Conservation (phyloP, 2,329 filamentous ascomycete species). For the Mycosphaerelloides madeirae region DNA sequence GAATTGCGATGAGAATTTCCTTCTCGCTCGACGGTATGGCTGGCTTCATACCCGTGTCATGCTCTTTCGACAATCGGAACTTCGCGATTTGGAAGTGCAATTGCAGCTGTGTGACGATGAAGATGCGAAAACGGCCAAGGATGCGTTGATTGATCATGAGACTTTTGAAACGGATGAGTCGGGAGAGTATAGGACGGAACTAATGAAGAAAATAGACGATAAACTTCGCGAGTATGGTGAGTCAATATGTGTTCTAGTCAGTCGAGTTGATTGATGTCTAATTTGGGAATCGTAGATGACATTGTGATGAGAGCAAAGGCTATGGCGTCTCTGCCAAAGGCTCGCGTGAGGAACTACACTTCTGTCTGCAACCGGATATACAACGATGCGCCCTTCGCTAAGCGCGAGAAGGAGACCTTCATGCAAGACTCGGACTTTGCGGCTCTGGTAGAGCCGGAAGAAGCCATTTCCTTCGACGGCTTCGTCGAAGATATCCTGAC, state of each 20-base stretch:
- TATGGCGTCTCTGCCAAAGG: constrained; percentile 35
- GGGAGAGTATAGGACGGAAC: constrained; percentile 12
- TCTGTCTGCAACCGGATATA: constrained; percentile 35
- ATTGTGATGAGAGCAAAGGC: constrained; percentile 36
- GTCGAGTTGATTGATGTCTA: background rate
- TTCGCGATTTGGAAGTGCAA: constrained; percentile 33
- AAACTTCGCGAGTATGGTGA: constrained; percentile 20
- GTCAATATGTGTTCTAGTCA: background rate
- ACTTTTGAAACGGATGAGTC: constrained; percentile 14
- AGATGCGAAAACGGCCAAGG: constrained; percentile 8
- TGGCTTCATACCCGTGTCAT: constrained; percentile 38
- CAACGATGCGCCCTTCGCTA: constrained; percentile 34
- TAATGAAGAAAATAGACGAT: constrained; percentile 21
- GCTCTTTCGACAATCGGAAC: constrained; percentile 37
- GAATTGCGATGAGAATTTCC: constrained; percentile 37
- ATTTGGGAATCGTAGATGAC: constrained; percentile 25
- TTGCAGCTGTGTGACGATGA: constrained; percentile 27
- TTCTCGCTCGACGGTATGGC: constrained; percentile 36
- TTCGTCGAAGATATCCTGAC: constrained; percentile 34
- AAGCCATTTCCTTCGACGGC: constrained; percentile 39
- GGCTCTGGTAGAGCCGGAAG: constrained; percentile 35
- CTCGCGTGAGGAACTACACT: constrained; percentile 37
- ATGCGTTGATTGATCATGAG: constrained; percentile 5
- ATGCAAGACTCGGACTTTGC: constrained; percentile 38
- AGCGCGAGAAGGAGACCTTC: constrained; percentile 35